A percentile compares a stretch with the other conserved stretches of the same genome.
phyloP scores from a whole-genome alignment of 1,284 basidiomycete species.

The Lignosus rhinocerotis region DNA sequence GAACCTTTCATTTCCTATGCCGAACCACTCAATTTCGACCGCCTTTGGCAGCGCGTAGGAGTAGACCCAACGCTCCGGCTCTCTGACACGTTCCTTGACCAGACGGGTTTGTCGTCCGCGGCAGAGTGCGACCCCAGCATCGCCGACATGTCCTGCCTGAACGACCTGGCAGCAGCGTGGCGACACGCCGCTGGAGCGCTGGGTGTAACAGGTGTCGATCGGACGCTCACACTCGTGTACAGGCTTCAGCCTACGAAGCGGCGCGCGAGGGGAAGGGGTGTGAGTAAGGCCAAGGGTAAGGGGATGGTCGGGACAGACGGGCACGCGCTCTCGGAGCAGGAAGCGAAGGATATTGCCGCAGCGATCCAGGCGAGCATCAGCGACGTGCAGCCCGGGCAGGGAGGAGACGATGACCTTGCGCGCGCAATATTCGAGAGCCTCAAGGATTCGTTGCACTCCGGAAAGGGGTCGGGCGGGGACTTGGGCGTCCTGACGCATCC shows the following conservation, averaged over 20 bases:
- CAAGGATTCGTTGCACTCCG: conserved; percentile 8
- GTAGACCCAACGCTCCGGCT: conserved; percentile 51
- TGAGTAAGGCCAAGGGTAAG: background rate
- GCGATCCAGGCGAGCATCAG: conserved; percentile 76
- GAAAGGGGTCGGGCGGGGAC: background rate
- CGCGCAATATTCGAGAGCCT: conserved; percentile 27
- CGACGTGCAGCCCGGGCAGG: conserved; percentile 32
- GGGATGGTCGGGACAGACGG: background rate
- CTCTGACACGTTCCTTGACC: conserved; percentile 54
- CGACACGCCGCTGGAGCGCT: conserved; percentile 33
- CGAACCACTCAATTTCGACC: conserved; percentile 50
- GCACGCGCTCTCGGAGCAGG: conserved; percentile 24
- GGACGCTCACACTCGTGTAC: conserved; percentile 51
- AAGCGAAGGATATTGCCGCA: conserved; percentile 40
- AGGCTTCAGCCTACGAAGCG: conserved; percentile 38
- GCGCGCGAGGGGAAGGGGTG: background rate
- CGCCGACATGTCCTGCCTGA: conserved; percentile 26
- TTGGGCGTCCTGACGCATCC: conserved; percentile 15
- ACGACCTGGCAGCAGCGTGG: conserved; percentile 37
- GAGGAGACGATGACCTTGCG: conserved; percentile 22
- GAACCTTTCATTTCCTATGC: conserved; percentile 3
- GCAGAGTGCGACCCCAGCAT: background rate
- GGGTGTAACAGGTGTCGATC: conserved; percentile 40
- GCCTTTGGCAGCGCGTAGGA: conserved; percentile 53
- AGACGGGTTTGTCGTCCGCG: conserved; percentile 43